Conservation (phyloP, 73 alveolate species). For the Tetrahymena malaccensis region DNA sequence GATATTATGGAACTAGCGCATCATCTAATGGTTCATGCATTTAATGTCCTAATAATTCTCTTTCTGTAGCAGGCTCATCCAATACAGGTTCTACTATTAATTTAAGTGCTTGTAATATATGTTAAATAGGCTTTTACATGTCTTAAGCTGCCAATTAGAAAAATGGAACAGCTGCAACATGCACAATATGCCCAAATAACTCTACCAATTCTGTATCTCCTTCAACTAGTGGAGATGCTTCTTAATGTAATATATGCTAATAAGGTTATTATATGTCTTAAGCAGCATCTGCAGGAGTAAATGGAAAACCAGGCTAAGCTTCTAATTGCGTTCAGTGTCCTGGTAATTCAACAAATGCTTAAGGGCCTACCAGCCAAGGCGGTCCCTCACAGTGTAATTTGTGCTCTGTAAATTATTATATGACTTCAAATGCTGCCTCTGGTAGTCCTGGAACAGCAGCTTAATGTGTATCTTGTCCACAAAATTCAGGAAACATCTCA, state of each 20-base stretch:
- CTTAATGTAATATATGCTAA: not conserved
- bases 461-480: not conserved
- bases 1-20: not conserved
- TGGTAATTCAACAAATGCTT: not conserved
- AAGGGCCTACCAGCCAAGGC: not conserved
- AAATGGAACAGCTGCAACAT: not conserved
- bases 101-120: not conserved
- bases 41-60: not conserved
- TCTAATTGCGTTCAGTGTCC: not conserved
- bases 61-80: not conserved
- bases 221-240: not conserved
- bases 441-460: not conserved
- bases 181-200: not conserved
- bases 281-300: not conserved
- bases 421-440: not conserved
- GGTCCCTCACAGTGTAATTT: not conserved
- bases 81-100: not conserved
- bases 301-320: not conserved
- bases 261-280: not conserved
- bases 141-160: not conserved
- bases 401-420: not conserved
- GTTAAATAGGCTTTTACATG: not conserved
- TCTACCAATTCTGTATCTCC: not conserved
- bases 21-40: not conserved
- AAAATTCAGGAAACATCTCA: not conserved